phyloP scores from a whole-genome alignment of 1,284 basidiomycete genomes.

The Cryptococcus sp. region DNA sequence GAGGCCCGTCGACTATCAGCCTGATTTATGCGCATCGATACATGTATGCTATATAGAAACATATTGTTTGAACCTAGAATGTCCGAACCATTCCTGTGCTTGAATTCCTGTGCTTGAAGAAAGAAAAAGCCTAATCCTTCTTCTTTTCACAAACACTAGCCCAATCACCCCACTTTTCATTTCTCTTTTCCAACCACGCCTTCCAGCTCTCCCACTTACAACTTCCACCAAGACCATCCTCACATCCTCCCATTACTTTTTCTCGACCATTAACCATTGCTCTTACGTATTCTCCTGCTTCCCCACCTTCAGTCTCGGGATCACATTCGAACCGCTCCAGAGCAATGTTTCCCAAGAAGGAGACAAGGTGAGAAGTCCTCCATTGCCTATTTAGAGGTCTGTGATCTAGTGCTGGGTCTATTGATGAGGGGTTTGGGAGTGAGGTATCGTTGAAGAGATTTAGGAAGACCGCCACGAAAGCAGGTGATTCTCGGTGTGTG shows the following conservation, averaged over 20 bases:
- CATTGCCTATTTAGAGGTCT: conserved; percentile 37
- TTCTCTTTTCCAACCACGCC: conserved; percentile 37
- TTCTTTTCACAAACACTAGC: conserved; percentile 29
- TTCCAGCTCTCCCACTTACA: conserved; percentile 44
- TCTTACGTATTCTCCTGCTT: conserved; percentile 35
- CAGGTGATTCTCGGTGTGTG: conserved; percentile 51
- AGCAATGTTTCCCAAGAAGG: conserved; percentile 51
- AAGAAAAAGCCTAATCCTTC: too few relatives aligned
- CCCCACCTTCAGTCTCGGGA: conserved; percentile 4
- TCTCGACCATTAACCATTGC: conserved; percentile 49
- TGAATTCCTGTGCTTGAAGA: too few relatives aligned
- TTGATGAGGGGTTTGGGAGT: conserved; percentile 25
- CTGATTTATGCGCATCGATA: too few relatives aligned
- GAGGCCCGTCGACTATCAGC: too few relatives aligned
- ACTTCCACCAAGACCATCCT: conserved; percentile 40
- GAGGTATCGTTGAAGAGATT: conserved; percentile 48
- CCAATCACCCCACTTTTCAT: conserved; percentile 38
- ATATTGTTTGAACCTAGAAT: too few relatives aligned
- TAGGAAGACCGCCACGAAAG: conserved; percentile 48
- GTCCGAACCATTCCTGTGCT: too few relatives aligned
- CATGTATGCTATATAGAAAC: too few relatives aligned
- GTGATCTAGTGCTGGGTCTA: conserved; percentile 34
- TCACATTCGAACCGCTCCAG: conserved; percentile 45
- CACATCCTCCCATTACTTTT: conserved; percentile 44
- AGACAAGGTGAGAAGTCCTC: conserved; percentile 48